Percentiles rank a stretch among this genome's conserved stretches.
Conservation (phyloP, 2,329 filamentous ascomycete species). For the Rhinocladiella similis region DNA sequence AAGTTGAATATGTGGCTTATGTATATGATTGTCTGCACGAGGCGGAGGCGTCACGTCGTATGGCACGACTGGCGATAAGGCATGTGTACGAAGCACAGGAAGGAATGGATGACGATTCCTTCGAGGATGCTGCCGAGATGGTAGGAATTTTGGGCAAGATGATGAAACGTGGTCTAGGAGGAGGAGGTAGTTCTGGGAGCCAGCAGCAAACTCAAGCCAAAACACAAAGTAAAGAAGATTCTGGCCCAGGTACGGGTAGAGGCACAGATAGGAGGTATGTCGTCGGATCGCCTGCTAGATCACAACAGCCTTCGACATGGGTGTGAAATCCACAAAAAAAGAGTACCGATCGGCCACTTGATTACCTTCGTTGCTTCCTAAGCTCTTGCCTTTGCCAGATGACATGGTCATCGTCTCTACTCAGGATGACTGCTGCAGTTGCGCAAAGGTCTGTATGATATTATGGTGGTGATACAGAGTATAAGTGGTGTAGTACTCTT, state of each 20-base stretch:
- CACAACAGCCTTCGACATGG: constrained; percentile 22
- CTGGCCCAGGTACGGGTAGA: neutral
- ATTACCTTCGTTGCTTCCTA: no score
- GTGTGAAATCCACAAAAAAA: constrained; percentile 1
- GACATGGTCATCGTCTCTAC: no score
- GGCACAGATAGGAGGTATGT: neutral
- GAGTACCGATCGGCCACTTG: no score
- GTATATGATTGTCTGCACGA: constrained; percentile 92
- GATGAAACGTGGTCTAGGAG: constrained; percentile 70
- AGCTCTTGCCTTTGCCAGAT: neutral
- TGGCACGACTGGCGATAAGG: constrained; percentile 80
- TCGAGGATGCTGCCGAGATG: constrained; percentile 84
- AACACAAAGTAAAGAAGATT: neutral
- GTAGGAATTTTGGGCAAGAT: constrained; percentile 84
- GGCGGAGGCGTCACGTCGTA: constrained; percentile 67
- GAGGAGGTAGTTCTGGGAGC: constrained; percentile 20
- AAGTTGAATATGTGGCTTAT: constrained; percentile 90
- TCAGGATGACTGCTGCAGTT: no score
- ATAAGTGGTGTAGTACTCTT: no score
- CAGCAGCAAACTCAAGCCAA: constrained; percentile 11
- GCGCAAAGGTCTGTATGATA: no score
- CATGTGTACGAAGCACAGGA: constrained; percentile 91
- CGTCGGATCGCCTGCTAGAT: neutral
- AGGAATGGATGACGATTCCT: constrained; percentile 93
- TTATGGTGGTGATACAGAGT: no score